Base-by-base conservation (phyloP, 2,329 filamentous ascomycete genomes). In the Ophidiomyces ophidiicola region DNA sequence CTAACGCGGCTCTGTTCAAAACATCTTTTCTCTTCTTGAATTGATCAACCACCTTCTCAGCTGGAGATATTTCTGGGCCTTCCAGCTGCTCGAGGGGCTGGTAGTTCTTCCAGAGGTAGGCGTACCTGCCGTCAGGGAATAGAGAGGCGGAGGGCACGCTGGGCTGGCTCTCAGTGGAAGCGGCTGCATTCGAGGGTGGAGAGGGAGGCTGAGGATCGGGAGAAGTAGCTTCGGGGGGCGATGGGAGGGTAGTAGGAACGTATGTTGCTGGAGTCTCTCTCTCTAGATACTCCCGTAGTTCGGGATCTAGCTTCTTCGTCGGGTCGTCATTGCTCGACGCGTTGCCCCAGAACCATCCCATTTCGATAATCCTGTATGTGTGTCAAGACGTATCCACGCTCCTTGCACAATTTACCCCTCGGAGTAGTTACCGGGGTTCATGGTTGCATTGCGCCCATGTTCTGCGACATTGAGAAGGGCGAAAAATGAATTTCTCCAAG, bases 31-130 rank as follows among this genome's bases (percentile, higher is more conserved):
- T 78, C 55, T 83, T 76, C 59, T 94, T 92, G 70, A 80, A 92
- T 5, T 76, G 78, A 38, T 88, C 80, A 36, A 94, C 67, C 41
- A 96, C 78, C 56, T 84, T 71, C 58, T 82, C 81, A 55, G 94
- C 86, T 53, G 85, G 77, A 50, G 90, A 82, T 26, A 74, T 76
- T 56, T 81, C 81, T 14, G 70, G 69, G 44, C 76, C 75, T 53
- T 88, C 80, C 44, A 92, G 64, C 41, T 81, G 69, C 24, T 68
- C 57, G 37, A 82, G 76, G 6, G 88, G 79, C 43, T 73, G 73
- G 69, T 98, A 98, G 43, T 74, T 84, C 62, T 86, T 88, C 90
- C 90, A 98, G 21, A 98, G 69, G 57, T 96, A 74, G 41, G 87
- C 85, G 61, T 82, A 83, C 44, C 80, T 74, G 46, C 78, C 78